Conservation (phyloP, 768 basidiomycete species). For the Naematelia aurantialba region DNA sequence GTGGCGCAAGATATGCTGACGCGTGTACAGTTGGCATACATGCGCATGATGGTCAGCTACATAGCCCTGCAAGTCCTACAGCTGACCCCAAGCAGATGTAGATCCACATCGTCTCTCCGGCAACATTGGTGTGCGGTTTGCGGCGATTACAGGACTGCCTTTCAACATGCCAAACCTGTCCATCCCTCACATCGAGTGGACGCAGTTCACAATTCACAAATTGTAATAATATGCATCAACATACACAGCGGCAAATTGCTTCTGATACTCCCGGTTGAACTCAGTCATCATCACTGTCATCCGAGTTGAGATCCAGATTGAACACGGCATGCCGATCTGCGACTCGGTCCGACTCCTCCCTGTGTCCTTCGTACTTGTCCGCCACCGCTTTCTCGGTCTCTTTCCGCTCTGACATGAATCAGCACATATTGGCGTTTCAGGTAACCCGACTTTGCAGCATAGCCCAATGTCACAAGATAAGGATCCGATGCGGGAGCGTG, state of each 20-base stretch:
- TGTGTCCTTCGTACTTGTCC: not conserved
- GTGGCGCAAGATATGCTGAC: not conserved
- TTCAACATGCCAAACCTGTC: too few relatives aligned
- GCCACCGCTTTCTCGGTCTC: not conserved
- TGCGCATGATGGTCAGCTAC: conserved; percentile 34
- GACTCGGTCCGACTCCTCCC: not conserved
- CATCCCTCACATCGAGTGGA: too few relatives aligned
- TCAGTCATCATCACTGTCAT: conserved; percentile 6
- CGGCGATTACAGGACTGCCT: too few relatives aligned
- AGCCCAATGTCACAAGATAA: not conserved
- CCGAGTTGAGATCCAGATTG: conserved; percentile 41
- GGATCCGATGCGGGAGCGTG: not conserved
- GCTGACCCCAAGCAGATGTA: conserved; percentile 1
- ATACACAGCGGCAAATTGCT: not conserved
- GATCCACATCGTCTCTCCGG: too few relatives aligned
- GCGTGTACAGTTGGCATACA: conserved; percentile 33
- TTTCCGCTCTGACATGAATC: not conserved
- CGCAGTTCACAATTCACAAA: too few relatives aligned
- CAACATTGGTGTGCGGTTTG: too few relatives aligned
- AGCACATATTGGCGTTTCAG: not conserved
- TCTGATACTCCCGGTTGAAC: not conserved
- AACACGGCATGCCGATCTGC: conserved; percentile 27
- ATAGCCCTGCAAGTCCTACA: not conserved
- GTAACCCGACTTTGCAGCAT: not conserved
- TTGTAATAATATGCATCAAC: not conserved